Conservation (phyloP, 1,139 yeast species). For the Petasospora rhodanensis region DNA sequence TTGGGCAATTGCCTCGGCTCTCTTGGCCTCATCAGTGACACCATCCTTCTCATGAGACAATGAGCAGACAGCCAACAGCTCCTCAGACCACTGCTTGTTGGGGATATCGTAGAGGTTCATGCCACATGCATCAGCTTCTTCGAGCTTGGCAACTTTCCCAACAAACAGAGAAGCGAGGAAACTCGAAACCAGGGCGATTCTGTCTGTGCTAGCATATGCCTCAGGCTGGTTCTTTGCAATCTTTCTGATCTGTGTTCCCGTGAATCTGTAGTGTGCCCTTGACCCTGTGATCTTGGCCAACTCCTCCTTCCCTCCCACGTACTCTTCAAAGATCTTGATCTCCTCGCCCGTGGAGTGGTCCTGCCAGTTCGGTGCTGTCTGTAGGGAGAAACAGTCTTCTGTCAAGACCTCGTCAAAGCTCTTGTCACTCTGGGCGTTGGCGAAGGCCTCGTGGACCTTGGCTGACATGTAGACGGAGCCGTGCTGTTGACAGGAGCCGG, state of each 20-base stretch:
- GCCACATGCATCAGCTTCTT: conserved; percentile 88
- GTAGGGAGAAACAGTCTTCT: conserved; percentile 52
- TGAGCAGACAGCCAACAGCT: conserved; percentile 38
- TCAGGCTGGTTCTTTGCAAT: conserved; percentile 52
- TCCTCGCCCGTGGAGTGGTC: conserved; percentile 83
- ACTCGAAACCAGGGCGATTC: conserved; percentile 74
- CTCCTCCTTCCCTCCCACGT: conserved; percentile 57
- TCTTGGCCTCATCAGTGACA: conserved; percentile 32
- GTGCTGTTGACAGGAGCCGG: conserved; percentile 92
- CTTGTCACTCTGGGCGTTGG: conserved; percentile 26
- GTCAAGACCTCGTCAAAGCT: conserved; percentile 42
- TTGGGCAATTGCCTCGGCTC: conserved; percentile 24
- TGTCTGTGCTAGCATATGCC: conserved; percentile 50
- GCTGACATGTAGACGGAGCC: conserved; percentile 81
- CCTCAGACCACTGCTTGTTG: conserved; percentile 47
- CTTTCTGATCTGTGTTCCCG: conserved; percentile 85
- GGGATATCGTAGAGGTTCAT: conserved; percentile 78
- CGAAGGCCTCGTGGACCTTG: conserved; percentile 40
- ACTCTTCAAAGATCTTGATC: conserved; percentile 54
- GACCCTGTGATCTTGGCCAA: conserved; percentile 77
- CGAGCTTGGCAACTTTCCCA: conserved; percentile 62
- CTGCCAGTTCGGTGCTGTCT: conserved; percentile 88
- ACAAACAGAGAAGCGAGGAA: conserved; percentile 69
- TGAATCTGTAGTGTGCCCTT: conserved; percentile 83
- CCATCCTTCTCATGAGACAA: conserved; percentile 32